phyloP scores from a whole-genome alignment of 73 alveolate genomes.

The Halteria grandinella region DNA sequence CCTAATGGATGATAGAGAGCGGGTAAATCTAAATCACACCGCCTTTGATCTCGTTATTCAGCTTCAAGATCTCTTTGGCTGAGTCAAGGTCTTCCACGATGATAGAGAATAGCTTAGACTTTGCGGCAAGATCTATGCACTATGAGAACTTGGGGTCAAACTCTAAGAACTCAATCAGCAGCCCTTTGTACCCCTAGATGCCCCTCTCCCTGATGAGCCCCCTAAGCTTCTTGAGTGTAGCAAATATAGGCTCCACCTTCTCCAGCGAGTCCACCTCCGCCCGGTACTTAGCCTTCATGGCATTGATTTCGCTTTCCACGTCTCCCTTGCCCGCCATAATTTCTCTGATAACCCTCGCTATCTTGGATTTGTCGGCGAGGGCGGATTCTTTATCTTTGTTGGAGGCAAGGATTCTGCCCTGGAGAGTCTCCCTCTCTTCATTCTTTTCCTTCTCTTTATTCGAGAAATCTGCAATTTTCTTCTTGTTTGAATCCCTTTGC shows the following conservation, averaged over 20 bases:
- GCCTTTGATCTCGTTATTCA: slow-evolving; percentile 85
- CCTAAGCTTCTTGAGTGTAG: slow-evolving; percentile 29
- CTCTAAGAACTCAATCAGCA: slow-evolving; percentile 80
- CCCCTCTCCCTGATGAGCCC: slow-evolving; percentile 9
- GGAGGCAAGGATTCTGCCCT: slow-evolving; percentile 52
- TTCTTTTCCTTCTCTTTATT: slow-evolving; percentile 63
- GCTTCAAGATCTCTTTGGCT: slow-evolving; percentile 81
- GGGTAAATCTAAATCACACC: slow-evolving; percentile 89
- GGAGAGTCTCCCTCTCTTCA: slow-evolving; percentile 67
- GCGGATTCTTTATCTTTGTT: slow-evolving; percentile 62
- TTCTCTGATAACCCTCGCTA: slow-evolving; percentile 42
- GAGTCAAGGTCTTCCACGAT: slow-evolving; percentile 82
- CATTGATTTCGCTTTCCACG: slow-evolving; percentile 23
- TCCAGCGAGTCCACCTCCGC: slow-evolving; percentile 42
- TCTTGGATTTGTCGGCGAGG: slow-evolving; percentile 7
- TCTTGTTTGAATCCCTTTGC: slow-evolving; percentile 56
- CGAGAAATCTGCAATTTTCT: slow-evolving; percentile 69
- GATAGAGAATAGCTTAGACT: slow-evolving; percentile 77
- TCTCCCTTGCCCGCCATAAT: slow-evolving; percentile 31
- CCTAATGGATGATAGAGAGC: slow-evolving; percentile 65
- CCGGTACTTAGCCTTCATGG: slow-evolving; percentile 7
- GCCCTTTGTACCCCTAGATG: slow-evolving; percentile 81
- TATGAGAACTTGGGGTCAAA: slow-evolving; percentile 67
- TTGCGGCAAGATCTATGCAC: slow-evolving; percentile 83
- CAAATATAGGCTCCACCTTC: slow-evolving; percentile 42